Percentiles rank a stretch among this genome's conserved stretches.
These are phyloP conservation scores for Amylocarpus encephaloides DNA, from an alignment of 2,329 filamentous ascomycete species.

Conservation along the genomic window DNA sequence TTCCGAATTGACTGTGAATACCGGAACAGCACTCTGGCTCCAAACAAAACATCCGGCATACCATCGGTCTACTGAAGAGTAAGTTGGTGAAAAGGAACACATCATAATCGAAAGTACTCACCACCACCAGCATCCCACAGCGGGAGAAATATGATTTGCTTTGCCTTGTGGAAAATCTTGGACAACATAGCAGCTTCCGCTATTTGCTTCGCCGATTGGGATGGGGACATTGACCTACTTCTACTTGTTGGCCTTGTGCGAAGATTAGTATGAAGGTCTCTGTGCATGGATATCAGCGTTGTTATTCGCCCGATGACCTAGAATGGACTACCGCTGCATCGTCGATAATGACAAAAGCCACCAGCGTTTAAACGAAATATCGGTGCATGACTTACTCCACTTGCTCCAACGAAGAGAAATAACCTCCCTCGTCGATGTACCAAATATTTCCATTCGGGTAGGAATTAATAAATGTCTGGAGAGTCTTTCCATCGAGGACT, in stretches of 20 bases:
- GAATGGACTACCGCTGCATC: no score
- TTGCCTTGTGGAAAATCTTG: constrained; percentile 24
- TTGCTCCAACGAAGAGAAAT: constrained; percentile 28
- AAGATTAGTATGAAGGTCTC: no score
- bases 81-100: background rate
- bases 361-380: background rate
- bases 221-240: constrained; percentile 5
- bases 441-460: constrained; percentile 30
- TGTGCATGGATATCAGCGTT: background rate
- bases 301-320: no score
- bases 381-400: constrained; percentile 2
- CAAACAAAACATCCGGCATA: constrained; percentile 44
- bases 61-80: constrained; percentile 36
- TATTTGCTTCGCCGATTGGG: constrained; percentile 17
- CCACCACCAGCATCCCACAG: constrained; percentile 28
- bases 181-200: constrained; percentile 25
- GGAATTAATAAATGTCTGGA: constrained; percentile 22
- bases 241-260: no score
- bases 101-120: constrained; percentile 2
- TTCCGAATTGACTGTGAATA: constrained; percentile 36
- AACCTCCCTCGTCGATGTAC: constrained; percentile 28
- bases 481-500: constrained; percentile 21
- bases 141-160: constrained; percentile 29
- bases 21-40: constrained; percentile 36
- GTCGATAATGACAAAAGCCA: background rate